A percentile compares a stretch with the other conserved stretches of the same genome.
These are phyloP conservation scores for Solanum chaucha DNA, from an alignment of 257 asterid genomes.

Conservation along the genomic window DNA sequence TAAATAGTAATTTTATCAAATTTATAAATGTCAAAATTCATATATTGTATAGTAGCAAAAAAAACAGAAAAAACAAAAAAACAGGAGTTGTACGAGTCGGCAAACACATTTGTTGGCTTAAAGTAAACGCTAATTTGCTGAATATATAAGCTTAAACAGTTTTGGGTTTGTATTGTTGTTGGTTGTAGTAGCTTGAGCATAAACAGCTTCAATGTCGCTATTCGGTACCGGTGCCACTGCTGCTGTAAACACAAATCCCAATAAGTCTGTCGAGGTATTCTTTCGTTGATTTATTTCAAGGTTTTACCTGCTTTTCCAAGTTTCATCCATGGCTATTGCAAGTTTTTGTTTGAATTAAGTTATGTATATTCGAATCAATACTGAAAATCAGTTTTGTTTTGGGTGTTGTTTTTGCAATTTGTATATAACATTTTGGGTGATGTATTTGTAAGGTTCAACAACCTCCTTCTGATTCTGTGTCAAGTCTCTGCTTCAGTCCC, in stretches of 20 bases:
- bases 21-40: too few relatives aligned
- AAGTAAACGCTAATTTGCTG: not conserved
- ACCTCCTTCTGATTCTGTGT: slow-evolving; percentile 77
- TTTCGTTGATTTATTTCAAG: not conserved
- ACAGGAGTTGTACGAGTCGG: not conserved
- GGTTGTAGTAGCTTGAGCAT: not conserved
- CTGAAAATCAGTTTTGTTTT: not conserved
- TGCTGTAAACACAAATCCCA: slow-evolving; percentile 49
- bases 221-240: slow-evolving; percentile 33
- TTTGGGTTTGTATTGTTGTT: not conserved
- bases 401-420: not conserved
- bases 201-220: slow-evolving; percentile 39
- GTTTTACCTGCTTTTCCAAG: not conserved
- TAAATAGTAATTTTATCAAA: too few relatives aligned
- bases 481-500: slow-evolving; percentile 85
- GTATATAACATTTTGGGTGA: not conserved
- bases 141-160: not conserved
- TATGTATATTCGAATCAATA: not conserved
- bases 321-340: not conserved
- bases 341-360: not conserved
- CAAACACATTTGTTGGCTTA: not conserved
- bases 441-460: slow-evolving; percentile 39
- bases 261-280: slow-evolving; percentile 69
- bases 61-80: too few relatives aligned
- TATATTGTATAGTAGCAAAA: not conserved